Conservation (phyloP, 805 yeast genomes). For the Yamadazyma tumulicola region DNA sequence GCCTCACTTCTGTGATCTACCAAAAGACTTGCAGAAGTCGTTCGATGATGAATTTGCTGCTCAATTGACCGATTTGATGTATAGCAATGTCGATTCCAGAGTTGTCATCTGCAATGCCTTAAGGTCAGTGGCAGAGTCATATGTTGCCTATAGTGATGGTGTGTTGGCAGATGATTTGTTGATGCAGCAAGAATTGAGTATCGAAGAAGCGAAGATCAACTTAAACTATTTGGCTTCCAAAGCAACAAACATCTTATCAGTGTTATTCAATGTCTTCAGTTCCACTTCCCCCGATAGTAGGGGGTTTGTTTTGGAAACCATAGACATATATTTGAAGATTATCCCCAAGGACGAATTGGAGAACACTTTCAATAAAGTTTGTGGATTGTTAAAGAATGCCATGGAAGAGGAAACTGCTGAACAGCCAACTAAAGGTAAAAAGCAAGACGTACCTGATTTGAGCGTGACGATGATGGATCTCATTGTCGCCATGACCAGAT, state of each 20-base stretch:
- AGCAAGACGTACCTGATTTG: conserved; percentile 43
- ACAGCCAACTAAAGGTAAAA: conserved; percentile 8
- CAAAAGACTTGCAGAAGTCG: conserved; percentile 61
- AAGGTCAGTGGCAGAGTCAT: conserved; percentile 73
- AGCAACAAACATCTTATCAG: conserved; percentile 77
- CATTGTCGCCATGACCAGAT: conserved; percentile 80
- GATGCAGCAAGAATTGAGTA: conserved; percentile 59
- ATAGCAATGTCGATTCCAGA: conserved; percentile 72
- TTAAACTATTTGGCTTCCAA: conserved; percentile 60
- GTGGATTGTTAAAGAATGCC: conserved; percentile 70
- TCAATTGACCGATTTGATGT: conserved; percentile 65
- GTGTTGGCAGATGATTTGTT: conserved; percentile 54
- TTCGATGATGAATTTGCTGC: conserved; percentile 80
- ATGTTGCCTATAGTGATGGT: conserved; percentile 58
- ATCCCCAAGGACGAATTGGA: conserved; percentile 64
- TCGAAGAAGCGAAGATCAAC: conserved; percentile 50
- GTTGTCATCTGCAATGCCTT: conserved; percentile 81
- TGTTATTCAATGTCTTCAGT: conserved; percentile 87
- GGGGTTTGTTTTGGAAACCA: conserved; percentile 80
- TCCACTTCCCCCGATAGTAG: conserved; percentile 83
- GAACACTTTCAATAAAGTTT: conserved; percentile 80
- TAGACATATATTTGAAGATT: conserved; percentile 74
- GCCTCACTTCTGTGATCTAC: conserved; percentile 86
- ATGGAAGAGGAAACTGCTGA: conserved; percentile 53
- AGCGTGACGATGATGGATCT: conserved; percentile 90